Percentiles rank a stretch among this genome's conserved stretches.
Evolutionary conservation across 1,284 basidiomycete genomes (phyloP).

Genomic region (Termitomyces sp.): DNA sequence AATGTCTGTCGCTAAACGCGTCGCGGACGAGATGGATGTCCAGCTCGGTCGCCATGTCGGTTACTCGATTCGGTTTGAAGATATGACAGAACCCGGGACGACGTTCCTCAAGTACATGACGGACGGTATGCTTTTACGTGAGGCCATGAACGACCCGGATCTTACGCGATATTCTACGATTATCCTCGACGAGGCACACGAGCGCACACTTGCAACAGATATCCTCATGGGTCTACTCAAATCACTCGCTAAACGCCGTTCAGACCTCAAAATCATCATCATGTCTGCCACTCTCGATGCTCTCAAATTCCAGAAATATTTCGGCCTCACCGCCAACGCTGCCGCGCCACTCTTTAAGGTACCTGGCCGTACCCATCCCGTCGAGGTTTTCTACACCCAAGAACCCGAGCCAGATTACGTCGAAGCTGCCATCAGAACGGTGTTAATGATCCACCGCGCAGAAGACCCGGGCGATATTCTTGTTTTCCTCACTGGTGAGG

Average conservation of each 20-base stretch:
- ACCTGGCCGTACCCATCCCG: slow-evolving; percentile 93
- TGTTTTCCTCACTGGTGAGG: slow-evolving; percentile 95
- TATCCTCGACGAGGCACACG: slow-evolving; percentile 98
- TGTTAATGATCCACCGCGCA: slow-evolving; percentile 95
- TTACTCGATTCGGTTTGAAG: slow-evolving; percentile 98
- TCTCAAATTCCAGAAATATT: slow-evolving; percentile 96
- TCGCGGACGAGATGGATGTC: slow-evolving; percentile 98
- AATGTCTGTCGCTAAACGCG: slow-evolving; percentile 97
- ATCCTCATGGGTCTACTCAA: slow-evolving; percentile 94
- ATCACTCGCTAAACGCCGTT: slow-evolving; percentile 71
- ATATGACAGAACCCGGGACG: slow-evolving; percentile 88
- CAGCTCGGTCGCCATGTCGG: slow-evolving; percentile 92
- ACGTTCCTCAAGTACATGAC: slow-evolving; percentile 99
- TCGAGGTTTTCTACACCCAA: slow-evolving; percentile 95
- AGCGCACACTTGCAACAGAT: slow-evolving; percentile 96
- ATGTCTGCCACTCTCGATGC: slow-evolving; percentile 99
- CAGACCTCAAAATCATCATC: slow-evolving; percentile 95
- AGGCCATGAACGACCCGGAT: slow-evolving; percentile 95
- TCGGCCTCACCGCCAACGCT: slow-evolving; percentile 53
- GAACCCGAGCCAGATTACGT: slow-evolving; percentile 97
- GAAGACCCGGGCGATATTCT: slow-evolving; percentile 94
- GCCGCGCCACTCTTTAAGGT: slow-evolving; percentile 91
- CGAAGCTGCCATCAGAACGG: slow-evolving; percentile 94
- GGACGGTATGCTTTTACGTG: slow-evolving; percentile 95
- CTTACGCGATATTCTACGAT: slow-evolving; percentile 92